Conservation (phyloP, 352 stramenopile genomes). For the Phytophthora hibernalis region DNA sequence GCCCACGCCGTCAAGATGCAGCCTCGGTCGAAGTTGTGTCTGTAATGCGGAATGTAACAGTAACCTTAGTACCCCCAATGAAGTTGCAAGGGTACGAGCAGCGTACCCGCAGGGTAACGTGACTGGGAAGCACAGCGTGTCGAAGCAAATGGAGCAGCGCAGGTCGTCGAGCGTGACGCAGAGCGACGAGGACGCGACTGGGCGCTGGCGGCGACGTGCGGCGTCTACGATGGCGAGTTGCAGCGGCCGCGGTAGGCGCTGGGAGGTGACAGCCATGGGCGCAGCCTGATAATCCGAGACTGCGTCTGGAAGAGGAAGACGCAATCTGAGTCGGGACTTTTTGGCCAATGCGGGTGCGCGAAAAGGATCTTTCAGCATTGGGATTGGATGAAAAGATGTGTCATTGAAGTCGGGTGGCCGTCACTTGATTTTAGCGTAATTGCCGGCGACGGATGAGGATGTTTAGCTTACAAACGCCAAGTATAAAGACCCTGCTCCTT, state of each 20-base stretch:
- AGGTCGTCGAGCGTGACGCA: constrained; percentile 54
- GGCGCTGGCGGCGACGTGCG: constrained; percentile 16
- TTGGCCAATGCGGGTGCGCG: constrained; percentile 8
- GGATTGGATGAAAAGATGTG: neutral
- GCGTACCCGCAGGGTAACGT: constrained; percentile 70
- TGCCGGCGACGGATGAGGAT: neutral
- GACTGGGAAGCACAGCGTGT: constrained; percentile 77
- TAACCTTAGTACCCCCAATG: neutral
- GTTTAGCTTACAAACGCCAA: neutral
- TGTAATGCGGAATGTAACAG: constrained; percentile 33
- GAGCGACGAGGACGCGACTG: neutral
- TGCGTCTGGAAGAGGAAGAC: constrained; percentile 1
- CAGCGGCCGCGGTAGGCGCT: constrained; percentile 35
- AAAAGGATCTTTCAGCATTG: neutral
- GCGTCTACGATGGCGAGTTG: constrained; percentile 32
- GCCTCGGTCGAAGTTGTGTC: constrained; percentile 86
- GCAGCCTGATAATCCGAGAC: constrained; percentile 35
- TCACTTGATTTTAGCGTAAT: neutral
- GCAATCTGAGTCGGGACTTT: constrained; percentile 4
- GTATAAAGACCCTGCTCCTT: too few species aligned
- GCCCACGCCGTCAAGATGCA: constrained; percentile 76
- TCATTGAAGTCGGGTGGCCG: constrained; percentile 11
- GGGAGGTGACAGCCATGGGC: constrained; percentile 1
- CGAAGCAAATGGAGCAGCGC: constrained; percentile 81
- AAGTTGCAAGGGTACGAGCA: neutral